phyloP scores from a whole-genome alignment of 2,329 filamentous ascomycete species.

The Diaporthe sp. region DNA sequence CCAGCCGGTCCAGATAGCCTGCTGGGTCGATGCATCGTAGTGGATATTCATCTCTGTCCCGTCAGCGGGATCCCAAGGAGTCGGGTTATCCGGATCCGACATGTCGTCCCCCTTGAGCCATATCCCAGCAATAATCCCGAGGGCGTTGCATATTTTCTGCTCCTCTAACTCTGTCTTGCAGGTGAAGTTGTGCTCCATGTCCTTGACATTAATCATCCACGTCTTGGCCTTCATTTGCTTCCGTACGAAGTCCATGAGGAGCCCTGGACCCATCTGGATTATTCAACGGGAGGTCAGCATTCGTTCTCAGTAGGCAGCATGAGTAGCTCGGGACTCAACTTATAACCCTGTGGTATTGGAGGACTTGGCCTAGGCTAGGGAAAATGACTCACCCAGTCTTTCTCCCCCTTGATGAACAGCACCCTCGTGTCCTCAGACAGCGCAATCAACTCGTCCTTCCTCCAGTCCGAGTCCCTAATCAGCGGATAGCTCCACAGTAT shows the following conservation, averaged over 20 bases:
- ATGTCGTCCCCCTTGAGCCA: not conserved
- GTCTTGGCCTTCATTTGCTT: not conserved
- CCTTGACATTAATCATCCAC: not conserved
- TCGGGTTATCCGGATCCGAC: not conserved
- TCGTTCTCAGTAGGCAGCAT: no score
- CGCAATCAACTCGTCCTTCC: not conserved
- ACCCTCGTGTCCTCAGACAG: not conserved
- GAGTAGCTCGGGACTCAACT: fast-evolving
- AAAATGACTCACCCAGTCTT: not conserved
- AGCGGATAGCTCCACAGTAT: constrained; percentile 1
- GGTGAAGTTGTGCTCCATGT: not conserved
- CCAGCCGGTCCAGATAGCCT: not conserved
- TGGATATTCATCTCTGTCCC: not conserved
- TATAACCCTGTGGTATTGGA: not conserved
- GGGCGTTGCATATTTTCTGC: not conserved
- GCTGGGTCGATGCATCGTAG: not conserved
- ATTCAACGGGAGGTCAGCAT: not conserved
- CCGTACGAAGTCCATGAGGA: not conserved
- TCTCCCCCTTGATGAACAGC: not conserved
- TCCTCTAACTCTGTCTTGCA: not conserved
- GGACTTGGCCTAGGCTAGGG: no score
- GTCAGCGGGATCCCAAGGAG: not conserved
- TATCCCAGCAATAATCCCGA: not conserved
- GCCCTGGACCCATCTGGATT: not conserved
- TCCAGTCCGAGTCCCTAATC: not conserved